Percentiles rank a stretch among this genome's conserved stretches.
phyloP scores from a whole-genome alignment of 169 alveolate species.

The Cryptosporidium bovis region DNA sequence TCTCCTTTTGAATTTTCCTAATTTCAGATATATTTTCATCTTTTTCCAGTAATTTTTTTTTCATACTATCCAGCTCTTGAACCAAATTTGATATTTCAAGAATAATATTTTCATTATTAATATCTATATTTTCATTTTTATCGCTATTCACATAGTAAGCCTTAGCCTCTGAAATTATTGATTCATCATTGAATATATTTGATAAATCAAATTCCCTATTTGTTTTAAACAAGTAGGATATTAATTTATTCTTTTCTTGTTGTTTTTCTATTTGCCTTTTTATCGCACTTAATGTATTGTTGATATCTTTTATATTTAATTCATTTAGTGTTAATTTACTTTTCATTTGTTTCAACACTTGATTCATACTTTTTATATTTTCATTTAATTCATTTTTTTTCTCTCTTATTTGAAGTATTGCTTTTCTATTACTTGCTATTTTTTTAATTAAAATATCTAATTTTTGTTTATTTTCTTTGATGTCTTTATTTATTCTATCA shows the following conservation, averaged over 20 bases:
- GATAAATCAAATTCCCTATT: constrained; percentile 3
- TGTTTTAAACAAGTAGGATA: constrained; percentile 3
- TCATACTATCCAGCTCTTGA: constrained; percentile 20
- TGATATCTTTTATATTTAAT: constrained; percentile 6
- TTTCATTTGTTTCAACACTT: neutral
- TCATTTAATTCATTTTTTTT: constrained; percentile 11
- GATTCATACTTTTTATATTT: constrained; percentile 11
- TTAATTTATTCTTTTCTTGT: constrained; percentile 8
- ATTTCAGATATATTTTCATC: neutral
- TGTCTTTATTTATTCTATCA: neutral
- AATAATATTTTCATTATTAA: constrained; percentile 18
- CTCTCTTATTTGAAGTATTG: neutral
- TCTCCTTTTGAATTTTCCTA: constrained; percentile 4
- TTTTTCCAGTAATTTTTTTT: constrained; percentile 31
- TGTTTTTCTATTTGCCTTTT: neutral
- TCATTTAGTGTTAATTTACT: constrained; percentile 4
- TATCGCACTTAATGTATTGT: neutral
- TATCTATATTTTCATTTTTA: neutral
- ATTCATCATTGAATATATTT: constrained; percentile 8
- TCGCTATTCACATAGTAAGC: neutral
- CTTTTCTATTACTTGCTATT: constrained; percentile 19
- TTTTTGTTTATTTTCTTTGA: constrained; percentile 3
- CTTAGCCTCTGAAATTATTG: neutral
- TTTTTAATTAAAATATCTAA: constrained; percentile 24
- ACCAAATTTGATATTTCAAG: neutral